Evolutionary conservation across 1,139 yeast genomes (phyloP).

Genomic region (Yamadazyma atmosphaerica): DNA sequence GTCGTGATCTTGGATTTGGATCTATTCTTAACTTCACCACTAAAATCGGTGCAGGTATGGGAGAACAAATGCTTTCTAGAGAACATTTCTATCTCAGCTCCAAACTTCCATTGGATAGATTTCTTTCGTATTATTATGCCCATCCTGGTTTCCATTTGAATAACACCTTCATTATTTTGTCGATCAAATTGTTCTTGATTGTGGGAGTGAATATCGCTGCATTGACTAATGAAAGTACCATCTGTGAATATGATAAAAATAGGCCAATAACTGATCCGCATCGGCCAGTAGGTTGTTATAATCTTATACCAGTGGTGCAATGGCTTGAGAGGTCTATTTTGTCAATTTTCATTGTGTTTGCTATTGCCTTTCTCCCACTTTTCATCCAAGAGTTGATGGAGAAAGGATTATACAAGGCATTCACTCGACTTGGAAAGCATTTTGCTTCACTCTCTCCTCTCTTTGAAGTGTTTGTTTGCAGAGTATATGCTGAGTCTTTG

Average conservation of each 20-base stretch:
- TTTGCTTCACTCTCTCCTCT: conserved; percentile 52
- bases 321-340: conserved; percentile 52
- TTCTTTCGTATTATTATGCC: conserved; percentile 54
- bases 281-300: conserved; percentile 46
- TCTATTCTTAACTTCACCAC: conserved; percentile 55
- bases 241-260: conserved; percentile 47
- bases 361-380: conserved; percentile 51
- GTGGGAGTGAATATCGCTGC: conserved; percentile 51
- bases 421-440: conserved; percentile 45
- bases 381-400: conserved; percentile 53
- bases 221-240: conserved; percentile 40
- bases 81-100: conserved; percentile 53
- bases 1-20: conserved; percentile 56
- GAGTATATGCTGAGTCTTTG: conserved; percentile 50
- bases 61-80: conserved; percentile 55
- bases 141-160: conserved; percentile 60
- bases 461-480: conserved; percentile 55
- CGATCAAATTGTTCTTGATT: conserved; percentile 47
- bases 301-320: conserved; percentile 48
- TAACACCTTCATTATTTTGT: conserved; percentile 49
- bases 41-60: conserved; percentile 61
- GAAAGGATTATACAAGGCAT: conserved; percentile 47
- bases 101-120: conserved; percentile 50
- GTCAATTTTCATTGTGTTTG: conserved; percentile 50
- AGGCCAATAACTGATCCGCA: conserved; percentile 50